Conservation (phyloP, 2,329 filamentous ascomycete genomes). For the Colletotrichum salicis region DNA sequence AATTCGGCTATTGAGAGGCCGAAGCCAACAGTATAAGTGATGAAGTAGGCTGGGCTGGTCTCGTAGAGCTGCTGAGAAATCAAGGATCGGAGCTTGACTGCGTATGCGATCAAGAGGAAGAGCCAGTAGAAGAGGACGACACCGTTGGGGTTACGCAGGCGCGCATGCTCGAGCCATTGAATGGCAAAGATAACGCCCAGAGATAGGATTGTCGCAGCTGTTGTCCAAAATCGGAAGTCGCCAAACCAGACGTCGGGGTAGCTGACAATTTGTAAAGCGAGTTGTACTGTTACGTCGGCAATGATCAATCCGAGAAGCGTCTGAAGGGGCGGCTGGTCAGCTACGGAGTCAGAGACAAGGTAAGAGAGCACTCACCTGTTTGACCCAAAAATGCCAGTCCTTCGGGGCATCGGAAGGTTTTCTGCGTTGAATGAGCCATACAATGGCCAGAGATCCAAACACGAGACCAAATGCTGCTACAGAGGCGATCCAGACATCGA, state of each 20-base stretch:
- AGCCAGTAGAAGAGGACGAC: constrained; percentile 94
- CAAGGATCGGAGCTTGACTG: constrained; percentile 86
- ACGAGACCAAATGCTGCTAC: constrained; percentile 85
- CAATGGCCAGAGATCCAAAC: constrained; percentile 80
- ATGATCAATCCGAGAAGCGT: constrained; percentile 74
- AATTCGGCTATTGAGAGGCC: constrained; percentile 79
- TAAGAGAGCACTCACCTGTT: constrained; percentile 73
- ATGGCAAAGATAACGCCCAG: constrained; percentile 79
- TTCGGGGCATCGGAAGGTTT: constrained; percentile 74
- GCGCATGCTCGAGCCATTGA: constrained; percentile 87
- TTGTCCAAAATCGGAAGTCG: constrained; percentile 90
- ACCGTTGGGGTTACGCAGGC: constrained; percentile 85
- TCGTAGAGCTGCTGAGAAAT: constrained; percentile 79
- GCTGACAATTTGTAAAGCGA: constrained; percentile 78
- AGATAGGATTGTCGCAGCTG: constrained; percentile 76
- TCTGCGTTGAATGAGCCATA: constrained; percentile 80
- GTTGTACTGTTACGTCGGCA: constrained; percentile 75
- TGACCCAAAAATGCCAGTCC: constrained; percentile 93
- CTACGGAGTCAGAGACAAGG: neutral
- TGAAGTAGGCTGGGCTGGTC: constrained; percentile 77
- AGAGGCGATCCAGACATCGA: constrained; percentile 86
- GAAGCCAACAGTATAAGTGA: constrained; percentile 77
- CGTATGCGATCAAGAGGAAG: constrained; percentile 80
- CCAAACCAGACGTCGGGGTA: constrained; percentile 77
- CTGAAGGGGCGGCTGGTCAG: constrained; percentile 44